Conservation (phyloP, 371 early-diverging fungal species). For the Dentiscutata heterogama region DNA sequence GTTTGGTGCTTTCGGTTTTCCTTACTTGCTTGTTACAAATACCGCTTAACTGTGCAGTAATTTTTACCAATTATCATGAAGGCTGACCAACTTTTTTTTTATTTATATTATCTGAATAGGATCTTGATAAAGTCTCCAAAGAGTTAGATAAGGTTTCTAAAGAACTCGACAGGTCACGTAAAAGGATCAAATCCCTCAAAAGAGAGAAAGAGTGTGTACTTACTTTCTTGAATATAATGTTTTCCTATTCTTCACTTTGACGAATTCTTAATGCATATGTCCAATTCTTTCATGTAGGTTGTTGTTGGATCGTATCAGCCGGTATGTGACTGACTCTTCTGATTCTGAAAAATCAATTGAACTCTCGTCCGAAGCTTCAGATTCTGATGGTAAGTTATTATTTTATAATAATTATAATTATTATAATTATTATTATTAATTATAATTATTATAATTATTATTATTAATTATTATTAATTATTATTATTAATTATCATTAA, state of each 20-base stretch:
- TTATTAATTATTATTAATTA: not conserved
- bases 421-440: not conserved
- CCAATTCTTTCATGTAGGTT: not conserved
- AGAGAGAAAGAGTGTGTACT: conserved; percentile 39
- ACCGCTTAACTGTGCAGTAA: too few relatives aligned
- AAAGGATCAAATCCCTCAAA: conserved; percentile 38
- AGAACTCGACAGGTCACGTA: conserved; percentile 42
- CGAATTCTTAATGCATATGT: not conserved
- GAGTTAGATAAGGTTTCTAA: conserved; percentile 21
- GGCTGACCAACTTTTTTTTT: too few relatives aligned
- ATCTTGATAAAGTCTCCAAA: not conserved
- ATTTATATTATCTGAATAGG: not conserved
- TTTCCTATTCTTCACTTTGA: not conserved
- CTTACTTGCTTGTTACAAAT: too few relatives aligned
- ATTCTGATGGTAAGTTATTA: conserved; percentile 6
- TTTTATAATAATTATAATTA: not conserved
- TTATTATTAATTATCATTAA: not conserved
- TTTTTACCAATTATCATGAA: too few relatives aligned
- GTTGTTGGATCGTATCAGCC: conserved; percentile 38
- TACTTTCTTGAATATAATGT: not conserved
- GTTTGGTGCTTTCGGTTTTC: too few relatives aligned
- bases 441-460: not conserved
- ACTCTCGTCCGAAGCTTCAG: not conserved
- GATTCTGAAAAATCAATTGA: conserved; percentile 31
- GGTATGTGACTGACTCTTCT: conserved; percentile 16